These are phyloP conservation scores for Saccharomycopsis sp. DNA, from an alignment of 805 yeast genomes.

Conservation along the genomic window DNA sequence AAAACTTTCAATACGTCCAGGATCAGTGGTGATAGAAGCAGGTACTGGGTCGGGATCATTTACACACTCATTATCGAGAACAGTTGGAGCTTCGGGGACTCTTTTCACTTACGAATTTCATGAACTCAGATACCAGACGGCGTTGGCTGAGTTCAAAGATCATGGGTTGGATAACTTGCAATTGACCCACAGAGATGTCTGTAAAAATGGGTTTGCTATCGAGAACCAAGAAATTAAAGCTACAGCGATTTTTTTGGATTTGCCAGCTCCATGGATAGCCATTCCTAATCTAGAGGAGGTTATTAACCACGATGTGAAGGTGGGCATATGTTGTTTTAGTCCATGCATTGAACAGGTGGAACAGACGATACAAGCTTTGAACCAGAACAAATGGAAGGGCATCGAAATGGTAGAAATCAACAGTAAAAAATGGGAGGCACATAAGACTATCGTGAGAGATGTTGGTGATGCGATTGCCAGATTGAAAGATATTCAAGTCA, in stretches of 20 bases:
- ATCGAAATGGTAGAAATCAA: conserved; percentile 91
- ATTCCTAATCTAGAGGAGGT: conserved; percentile 65
- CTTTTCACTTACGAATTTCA: conserved; percentile 90
- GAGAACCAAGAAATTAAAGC: conserved; percentile 44
- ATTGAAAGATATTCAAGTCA: conserved; percentile 67
- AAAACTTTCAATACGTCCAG: conserved; percentile 65
- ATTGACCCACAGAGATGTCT: conserved; percentile 91
- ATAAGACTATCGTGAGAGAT: conserved; percentile 79
- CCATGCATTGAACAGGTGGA: conserved; percentile 98
- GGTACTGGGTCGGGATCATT: conserved; percentile 98
- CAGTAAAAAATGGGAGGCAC: conserved; percentile 81
- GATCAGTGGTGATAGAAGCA: conserved; percentile 83
- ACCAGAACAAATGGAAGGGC: conserved; percentile 71
- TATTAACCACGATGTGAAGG: conserved; percentile 44
- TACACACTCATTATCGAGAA: conserved; percentile 85
- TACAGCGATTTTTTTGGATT: conserved; percentile 75
- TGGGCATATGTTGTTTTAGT: conserved; percentile 86
- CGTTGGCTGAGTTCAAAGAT: conserved; percentile 62
- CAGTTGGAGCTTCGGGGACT: conserved; percentile 53
- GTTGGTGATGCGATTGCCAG: conserved; percentile 76
- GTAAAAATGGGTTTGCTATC: conserved; percentile 73
- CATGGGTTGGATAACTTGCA: conserved; percentile 55
- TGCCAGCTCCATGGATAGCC: conserved; percentile 97
- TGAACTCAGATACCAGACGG: conserved; percentile 74
- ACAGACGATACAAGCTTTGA: conserved; percentile 71